Evolutionary conservation across 192 early-diverging fungal genomes (phyloP).

Genomic region (Pilaira anomala): DNA sequence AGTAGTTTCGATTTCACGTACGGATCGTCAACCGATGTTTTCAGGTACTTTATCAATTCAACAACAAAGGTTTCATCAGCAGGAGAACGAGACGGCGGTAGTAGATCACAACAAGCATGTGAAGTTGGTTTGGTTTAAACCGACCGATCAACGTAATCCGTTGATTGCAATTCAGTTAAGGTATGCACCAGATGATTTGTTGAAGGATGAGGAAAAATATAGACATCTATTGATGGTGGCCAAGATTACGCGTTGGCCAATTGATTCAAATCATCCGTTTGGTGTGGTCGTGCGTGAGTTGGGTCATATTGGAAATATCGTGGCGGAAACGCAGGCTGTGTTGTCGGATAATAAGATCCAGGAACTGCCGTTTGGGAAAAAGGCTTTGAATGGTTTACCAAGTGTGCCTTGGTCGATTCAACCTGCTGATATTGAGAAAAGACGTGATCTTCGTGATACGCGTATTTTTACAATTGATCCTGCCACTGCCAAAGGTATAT

Average conservation of each 20-base stretch:
- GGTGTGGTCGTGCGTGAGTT: conserved; percentile 64
- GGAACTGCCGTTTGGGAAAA: conserved; percentile 61
- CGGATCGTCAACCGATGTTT: conserved; percentile 36
- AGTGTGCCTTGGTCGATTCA: conserved; percentile 78
- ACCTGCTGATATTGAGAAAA: conserved; percentile 50
- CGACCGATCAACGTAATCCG: conserved; percentile 70
- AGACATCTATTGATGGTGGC: conserved; percentile 25
- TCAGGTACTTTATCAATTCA: neutral
- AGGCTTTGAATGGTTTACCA: conserved; percentile 68
- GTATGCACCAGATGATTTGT: conserved; percentile 53
- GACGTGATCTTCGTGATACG: conserved; percentile 67
- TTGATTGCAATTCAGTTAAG: conserved; percentile 62
- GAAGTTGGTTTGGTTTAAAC: conserved; percentile 70
- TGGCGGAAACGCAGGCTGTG: conserved; percentile 70
- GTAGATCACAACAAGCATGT: conserved; percentile 19
- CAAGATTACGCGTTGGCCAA: conserved; percentile 61
- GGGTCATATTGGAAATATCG: conserved; percentile 73
- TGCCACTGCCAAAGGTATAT: conserved; percentile 68
- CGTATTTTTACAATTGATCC: conserved; percentile 95
- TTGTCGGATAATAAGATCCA: conserved; percentile 75
- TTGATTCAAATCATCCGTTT: conserved; percentile 58
- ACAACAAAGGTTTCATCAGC: conserved; percentile 12
- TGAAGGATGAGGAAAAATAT: conserved; percentile 51
- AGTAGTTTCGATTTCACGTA: no score
- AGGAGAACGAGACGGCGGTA: conserved; percentile 21